Percentiles rank a stretch among this genome's conserved stretches.
Conservation (phyloP, 129 eudicot species). For the Cynara cardunculus region DNA sequence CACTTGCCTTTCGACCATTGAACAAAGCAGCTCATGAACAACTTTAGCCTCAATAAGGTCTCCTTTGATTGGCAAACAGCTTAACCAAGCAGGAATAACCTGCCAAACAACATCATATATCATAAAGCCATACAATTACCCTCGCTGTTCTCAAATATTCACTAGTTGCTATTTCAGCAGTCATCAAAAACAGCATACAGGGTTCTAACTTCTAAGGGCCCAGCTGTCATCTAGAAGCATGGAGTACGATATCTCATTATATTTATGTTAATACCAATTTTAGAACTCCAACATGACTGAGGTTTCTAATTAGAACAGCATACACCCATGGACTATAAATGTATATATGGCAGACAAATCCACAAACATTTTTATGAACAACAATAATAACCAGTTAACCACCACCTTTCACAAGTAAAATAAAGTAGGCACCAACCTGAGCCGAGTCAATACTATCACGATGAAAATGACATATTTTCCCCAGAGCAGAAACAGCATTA, state of each 20-base stretch:
- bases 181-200: too few species aligned
- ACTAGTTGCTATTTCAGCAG: neutral
- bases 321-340: too few species aligned
- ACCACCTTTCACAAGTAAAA: neutral
- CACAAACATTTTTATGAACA: neutral
- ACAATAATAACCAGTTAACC: neutral
- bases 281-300: too few species aligned
- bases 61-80: conserved; percentile 93
- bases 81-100: conserved; percentile 96
- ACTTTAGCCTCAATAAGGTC: conserved; percentile 95
- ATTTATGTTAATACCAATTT: too few species aligned
- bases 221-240: too few species aligned
- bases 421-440: conserved; percentile 50
- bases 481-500: conserved; percentile 96
- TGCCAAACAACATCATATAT: conserved; percentile 31
- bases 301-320: too few species aligned
- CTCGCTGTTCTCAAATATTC: neutral
- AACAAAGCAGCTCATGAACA: conserved; percentile 97
- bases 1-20: conserved; percentile 91
- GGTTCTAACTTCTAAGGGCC: too few species aligned
- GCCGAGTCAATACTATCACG: conserved; percentile 90
- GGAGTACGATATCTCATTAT: too few species aligned
- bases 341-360: neutral
- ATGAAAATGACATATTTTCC: conserved; percentile 93
- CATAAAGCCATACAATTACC: conserved; percentile 1